Base-by-base conservation (phyloP, 345 rosid species). In the Trapa incisa region DNA sequence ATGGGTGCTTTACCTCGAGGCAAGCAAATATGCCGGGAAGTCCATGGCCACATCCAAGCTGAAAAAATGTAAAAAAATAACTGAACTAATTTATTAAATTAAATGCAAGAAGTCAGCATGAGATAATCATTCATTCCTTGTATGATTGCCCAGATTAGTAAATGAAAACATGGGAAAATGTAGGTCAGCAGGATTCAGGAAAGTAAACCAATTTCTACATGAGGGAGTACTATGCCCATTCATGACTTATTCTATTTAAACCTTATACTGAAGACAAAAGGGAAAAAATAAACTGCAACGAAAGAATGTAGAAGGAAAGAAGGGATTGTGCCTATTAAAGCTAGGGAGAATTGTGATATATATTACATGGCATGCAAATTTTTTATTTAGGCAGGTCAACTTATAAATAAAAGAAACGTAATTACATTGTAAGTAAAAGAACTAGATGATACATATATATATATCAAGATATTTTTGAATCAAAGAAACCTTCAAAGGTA, bases 21-120 rank as follows among this genome's bases (percentile, higher is more conserved):
- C 80, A 87, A 6, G 96, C 86, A 75, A 78, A 86, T 70, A 91
- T 86, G 64, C 86, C 97, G 12, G 96, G 97, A 74, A 94, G 93
- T 37, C 90, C 93, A 77, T 87, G 96, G 70, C 96, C 97, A 65
- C 99, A 91, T 78, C 99, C 97, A 78, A 94, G 93, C 96, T 89
- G 89, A 65, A 80, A 79, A 70, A 42, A 73, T 68, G 17, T 57
- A 5, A 64, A 43, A 1, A 6, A 22, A 22, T 22, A 22, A 22
- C 29, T 22, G 29, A 64, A 53, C 32, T 13, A 64, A 52, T 33
- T 64, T 47, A 56, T 29, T 10, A 17, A 68, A 53, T 65, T 29
- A 37, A 70, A 37, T 32, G 16, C 29, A 47, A 62, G 35, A 61
- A 69, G 33, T 15, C 9, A 45, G 22, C 41, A 16, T 13, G 42